Evolutionary conservation across 257 asterid species (phyloP).

Genomic region (Solanum virginianum): DNA sequence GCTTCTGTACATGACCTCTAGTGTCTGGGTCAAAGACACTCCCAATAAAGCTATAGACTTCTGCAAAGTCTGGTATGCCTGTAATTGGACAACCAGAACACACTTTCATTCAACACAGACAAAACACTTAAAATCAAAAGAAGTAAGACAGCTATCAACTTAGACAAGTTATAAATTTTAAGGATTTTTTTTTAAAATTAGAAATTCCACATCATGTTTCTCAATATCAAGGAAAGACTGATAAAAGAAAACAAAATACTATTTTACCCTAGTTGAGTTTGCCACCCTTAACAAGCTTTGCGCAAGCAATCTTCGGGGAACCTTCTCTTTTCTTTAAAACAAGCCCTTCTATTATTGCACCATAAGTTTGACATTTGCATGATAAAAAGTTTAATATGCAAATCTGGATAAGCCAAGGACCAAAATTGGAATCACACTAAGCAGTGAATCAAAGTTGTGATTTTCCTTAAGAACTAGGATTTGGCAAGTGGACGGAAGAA

Average conservation of each 20-base stretch:
- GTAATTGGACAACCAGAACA: neutral
- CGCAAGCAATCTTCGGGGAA: neutral
- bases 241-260: neutral
- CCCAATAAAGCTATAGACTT: constrained; percentile 87
- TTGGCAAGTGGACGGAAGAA: neutral
- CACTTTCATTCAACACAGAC: neutral
- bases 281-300: neutral
- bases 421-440: neutral
- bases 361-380: neutral
- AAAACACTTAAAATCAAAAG: neutral
- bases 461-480: neutral
- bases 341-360: neutral
- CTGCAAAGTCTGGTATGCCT: constrained; percentile 96
- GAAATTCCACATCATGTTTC: neutral
- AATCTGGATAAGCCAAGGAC: neutral
- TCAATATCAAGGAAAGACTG: neutral
- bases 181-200: neutral
- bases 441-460: neutral
- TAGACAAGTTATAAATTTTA: neutral
- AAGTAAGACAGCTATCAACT: neutral
- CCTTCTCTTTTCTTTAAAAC: neutral
- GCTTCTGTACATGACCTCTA: constrained; percentile 68
- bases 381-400: neutral
- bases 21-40: constrained; percentile 84
- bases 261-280: neutral